These are phyloP conservation scores for Mycena haematopus DNA, from an alignment of 768 basidiomycete genomes.

Conservation along the genomic window DNA sequence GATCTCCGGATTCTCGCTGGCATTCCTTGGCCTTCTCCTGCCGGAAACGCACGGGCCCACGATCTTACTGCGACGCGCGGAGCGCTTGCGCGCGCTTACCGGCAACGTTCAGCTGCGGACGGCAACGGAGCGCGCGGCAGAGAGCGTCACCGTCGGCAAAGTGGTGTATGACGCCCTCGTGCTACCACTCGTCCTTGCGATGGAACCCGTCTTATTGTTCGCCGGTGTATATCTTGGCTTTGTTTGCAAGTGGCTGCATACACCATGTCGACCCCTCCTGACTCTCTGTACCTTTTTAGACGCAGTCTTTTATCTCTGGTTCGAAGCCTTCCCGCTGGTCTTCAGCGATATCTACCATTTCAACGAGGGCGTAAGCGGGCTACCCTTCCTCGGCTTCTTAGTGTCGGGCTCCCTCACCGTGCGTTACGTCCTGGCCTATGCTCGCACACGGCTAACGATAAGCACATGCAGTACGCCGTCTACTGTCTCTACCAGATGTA, in stretches of 20 bases:
- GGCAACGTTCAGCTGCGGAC: constrained; percentile 36
- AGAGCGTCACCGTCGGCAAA: constrained; percentile 23
- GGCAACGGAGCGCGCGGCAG: constrained; percentile 34
- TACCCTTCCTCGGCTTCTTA: constrained; percentile 39
- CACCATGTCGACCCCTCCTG: neutral
- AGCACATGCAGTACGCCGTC: constrained; percentile 18
- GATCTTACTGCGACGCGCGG: constrained; percentile 40
- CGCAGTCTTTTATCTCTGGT: constrained; percentile 41
- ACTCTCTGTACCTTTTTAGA: constrained; percentile 11
- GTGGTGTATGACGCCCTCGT: constrained; percentile 35
- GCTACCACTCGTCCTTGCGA: constrained; percentile 37
- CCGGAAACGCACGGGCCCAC: constrained; percentile 39
- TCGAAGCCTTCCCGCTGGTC: constrained; percentile 42
- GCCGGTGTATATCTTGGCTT: constrained; percentile 39
- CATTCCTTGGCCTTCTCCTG: constrained; percentile 35
- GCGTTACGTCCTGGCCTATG: neutral
- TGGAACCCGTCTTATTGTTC: constrained; percentile 39
- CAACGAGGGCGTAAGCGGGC: constrained; percentile 38
- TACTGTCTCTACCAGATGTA: constrained; percentile 32
- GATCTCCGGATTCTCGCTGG: constrained; percentile 36
- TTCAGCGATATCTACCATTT: constrained; percentile 41
- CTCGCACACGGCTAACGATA: neutral
- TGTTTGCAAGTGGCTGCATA: constrained; percentile 28
- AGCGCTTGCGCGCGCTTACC: constrained; percentile 37
- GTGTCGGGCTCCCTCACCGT: constrained; percentile 27